Conservation (phyloP, 371 early-diverging fungal genomes). For the Syncephalastrum contaminatum region DNA sequence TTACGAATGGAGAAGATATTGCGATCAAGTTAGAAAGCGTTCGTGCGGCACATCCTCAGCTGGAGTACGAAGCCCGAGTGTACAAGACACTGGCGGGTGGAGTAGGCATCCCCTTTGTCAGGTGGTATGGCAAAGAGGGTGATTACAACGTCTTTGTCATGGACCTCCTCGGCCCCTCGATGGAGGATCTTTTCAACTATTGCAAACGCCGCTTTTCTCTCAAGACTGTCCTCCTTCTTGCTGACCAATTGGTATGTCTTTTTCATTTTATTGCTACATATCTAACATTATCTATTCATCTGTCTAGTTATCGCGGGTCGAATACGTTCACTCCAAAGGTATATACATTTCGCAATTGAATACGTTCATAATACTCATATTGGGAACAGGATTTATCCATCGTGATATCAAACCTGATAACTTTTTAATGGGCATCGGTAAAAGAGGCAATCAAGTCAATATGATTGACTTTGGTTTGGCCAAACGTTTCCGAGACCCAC, state of each 20-base stretch:
- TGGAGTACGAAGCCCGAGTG: constrained; percentile 96
- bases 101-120: constrained; percentile 95
- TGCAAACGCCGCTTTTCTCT: constrained; percentile 96
- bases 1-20: constrained; percentile 93
- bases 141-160: constrained; percentile 97
- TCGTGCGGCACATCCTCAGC: constrained; percentile 93
- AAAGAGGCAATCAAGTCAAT: constrained; percentile 94
- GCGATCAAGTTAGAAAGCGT: constrained; percentile 94
- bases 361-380: neutral
- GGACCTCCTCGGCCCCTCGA: constrained; percentile 97
- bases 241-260: constrained; percentile 91
- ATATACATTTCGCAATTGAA: neutral
- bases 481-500: constrained; percentile 95
- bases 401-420: constrained; percentile 97
- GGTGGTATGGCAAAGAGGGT: constrained; percentile 91
- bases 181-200: constrained; percentile 99
- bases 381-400: constrained; percentile 56
- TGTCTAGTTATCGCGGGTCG: constrained; percentile 91
- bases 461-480: constrained; percentile 99
- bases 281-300: constrained; percentile 2
- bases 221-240: constrained; percentile 98
- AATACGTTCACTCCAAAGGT: constrained; percentile 95
- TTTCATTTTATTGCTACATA: constrained; percentile 1
- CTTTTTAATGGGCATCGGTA: constrained; percentile 97
- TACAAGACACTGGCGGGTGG: constrained; percentile 95